Conservation (phyloP, 1,139 yeast genomes). For the Magnusiomyces ingens region DNA sequence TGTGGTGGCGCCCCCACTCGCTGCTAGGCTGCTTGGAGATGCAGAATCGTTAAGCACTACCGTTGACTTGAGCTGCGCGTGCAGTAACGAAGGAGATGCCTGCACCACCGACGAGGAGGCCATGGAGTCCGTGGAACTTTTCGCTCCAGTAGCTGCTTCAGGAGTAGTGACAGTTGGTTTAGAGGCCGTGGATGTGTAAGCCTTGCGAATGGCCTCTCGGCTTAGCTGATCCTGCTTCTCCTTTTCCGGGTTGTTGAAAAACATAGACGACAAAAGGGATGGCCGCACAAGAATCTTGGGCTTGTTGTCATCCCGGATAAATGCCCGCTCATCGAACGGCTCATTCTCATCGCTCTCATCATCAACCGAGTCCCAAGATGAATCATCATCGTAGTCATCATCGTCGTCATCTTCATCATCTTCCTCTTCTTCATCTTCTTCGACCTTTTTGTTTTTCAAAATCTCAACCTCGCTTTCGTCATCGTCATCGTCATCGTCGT, state of each 20-base stretch:
- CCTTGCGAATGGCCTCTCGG: constrained; percentile 1
- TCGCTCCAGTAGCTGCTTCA: neutral
- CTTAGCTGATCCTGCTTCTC: constrained; percentile 13
- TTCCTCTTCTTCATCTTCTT: constrained; percentile 22
- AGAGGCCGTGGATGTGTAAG: neutral
- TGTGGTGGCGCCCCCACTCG: neutral
- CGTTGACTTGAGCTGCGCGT: constrained; percentile 4
- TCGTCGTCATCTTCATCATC: constrained; percentile 31
- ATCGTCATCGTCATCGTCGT: constrained; percentile 37
- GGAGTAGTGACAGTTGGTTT: no score
- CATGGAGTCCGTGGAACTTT: neutral
- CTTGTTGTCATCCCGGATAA: constrained; percentile 33
- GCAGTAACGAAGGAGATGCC: neutral
- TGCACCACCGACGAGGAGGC: neutral
- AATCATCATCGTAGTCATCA: constrained; percentile 36
- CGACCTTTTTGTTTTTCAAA: constrained; percentile 4
- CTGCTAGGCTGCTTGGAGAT: constrained; percentile 2
- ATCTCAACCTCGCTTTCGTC: constrained; percentile 20
- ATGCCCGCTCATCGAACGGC: constrained; percentile 33
- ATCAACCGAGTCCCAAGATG: constrained; percentile 30
- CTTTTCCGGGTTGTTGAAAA: constrained; percentile 39
- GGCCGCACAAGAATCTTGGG: constrained; percentile 40
- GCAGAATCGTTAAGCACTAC: neutral
- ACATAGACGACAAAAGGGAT: constrained; percentile 67
- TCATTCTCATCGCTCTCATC: constrained; percentile 37